Percentiles rank a stretch among this genome's conserved stretches.
Conservation (phyloP, 495 filamentous ascomycete genomes). For the Penicillium canescens region DNA sequence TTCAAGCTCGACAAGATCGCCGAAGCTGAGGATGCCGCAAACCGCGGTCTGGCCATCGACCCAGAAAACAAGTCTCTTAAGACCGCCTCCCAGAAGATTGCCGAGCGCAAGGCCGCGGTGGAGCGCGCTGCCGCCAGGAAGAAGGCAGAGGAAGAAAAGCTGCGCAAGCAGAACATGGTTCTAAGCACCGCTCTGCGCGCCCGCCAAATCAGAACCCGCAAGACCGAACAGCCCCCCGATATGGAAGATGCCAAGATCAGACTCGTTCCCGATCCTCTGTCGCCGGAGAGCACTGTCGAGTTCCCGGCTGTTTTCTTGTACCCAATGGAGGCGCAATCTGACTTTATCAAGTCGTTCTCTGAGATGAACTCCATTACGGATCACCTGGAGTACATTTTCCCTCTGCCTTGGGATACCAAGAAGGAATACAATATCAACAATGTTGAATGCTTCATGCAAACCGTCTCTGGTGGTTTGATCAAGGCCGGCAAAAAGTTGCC, state of each 20-base stretch:
- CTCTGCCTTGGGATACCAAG: conserved; percentile 77
- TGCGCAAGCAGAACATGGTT: conserved; percentile 56
- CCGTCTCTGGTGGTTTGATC: conserved; percentile 71
- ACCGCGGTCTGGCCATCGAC: conserved; percentile 70
- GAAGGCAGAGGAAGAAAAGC: conserved; percentile 50
- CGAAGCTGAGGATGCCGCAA: conserved; percentile 76
- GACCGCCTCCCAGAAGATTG: conserved; percentile 53
- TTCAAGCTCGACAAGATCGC: conserved; percentile 68
- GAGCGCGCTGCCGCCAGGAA: conserved; percentile 40
- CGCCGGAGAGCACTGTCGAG: conserved; percentile 65
- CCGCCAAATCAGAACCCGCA: conserved; percentile 65
- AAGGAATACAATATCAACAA: conserved; percentile 59
- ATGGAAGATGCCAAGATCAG: conserved; percentile 74
- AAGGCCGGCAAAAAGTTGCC: conserved; percentile 87
- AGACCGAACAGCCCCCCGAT: conserved; percentile 72
- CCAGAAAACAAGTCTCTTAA: conserved; percentile 59
- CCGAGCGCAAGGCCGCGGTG: conserved; percentile 44
- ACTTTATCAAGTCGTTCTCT: conserved; percentile 84
- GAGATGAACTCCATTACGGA: conserved; percentile 69
- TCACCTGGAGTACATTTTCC: conserved; percentile 79
- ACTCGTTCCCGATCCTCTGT: conserved; percentile 71
- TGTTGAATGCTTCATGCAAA: conserved; percentile 94
- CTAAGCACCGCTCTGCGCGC: conserved; percentile 71
- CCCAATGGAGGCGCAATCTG: conserved; percentile 72
- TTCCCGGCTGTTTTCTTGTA: conserved; percentile 86